Percentiles rank a stretch among this genome's conserved stretches.
Conservation (phyloP, 2,329 filamentous ascomycete genomes). For the Acrocalymma vagum region DNA sequence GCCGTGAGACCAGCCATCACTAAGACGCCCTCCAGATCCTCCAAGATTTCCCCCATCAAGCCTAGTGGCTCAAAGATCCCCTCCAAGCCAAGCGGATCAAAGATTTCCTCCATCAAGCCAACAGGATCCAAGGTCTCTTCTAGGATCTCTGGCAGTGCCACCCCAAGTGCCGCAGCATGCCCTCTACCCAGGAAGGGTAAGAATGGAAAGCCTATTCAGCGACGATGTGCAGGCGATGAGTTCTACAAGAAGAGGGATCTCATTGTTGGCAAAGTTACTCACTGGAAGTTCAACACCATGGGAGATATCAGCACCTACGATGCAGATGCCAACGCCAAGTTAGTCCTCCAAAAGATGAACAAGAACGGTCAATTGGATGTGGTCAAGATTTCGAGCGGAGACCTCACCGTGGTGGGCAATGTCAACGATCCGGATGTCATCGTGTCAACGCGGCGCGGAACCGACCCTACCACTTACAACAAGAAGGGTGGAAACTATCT, state of each 20-base stretch:
- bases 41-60: too few relatives aligned
- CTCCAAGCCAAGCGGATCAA: too few relatives aligned
- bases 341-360: slow-evolving; percentile 2
- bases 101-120: too few relatives aligned
- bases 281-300: slow-evolving; percentile 6
- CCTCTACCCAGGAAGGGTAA: slow-evolving; percentile 3
- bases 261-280: slow-evolving; percentile 1
- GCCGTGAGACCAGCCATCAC: too few relatives aligned
- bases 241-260: slow-evolving; percentile 1
- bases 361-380: slow-evolving; percentile 3
- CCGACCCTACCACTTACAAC: not conserved
- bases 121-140: too few relatives aligned
- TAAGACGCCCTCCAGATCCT: too few relatives aligned
- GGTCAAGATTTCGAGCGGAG: slow-evolving; percentile 1
- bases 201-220: slow-evolving; percentile 2
- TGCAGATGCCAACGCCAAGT: not conserved
- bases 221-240: slow-evolving; percentile 5
- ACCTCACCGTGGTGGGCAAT: slow-evolving; percentile 3
- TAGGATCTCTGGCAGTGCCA: slow-evolving; percentile 1
- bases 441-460: not conserved
- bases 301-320: not conserved
- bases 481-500: slow-evolving; percentile 4
- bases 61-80: too few relatives aligned
- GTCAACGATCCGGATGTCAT: not conserved
- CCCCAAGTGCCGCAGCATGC: slow-evolving; percentile 4